A percentile compares a stretch with the other conserved stretches of the same genome.
These are phyloP conservation scores for Agrocybe chaxingu DNA, from an alignment of 768 basidiomycete genomes.

Conservation along the genomic window DNA sequence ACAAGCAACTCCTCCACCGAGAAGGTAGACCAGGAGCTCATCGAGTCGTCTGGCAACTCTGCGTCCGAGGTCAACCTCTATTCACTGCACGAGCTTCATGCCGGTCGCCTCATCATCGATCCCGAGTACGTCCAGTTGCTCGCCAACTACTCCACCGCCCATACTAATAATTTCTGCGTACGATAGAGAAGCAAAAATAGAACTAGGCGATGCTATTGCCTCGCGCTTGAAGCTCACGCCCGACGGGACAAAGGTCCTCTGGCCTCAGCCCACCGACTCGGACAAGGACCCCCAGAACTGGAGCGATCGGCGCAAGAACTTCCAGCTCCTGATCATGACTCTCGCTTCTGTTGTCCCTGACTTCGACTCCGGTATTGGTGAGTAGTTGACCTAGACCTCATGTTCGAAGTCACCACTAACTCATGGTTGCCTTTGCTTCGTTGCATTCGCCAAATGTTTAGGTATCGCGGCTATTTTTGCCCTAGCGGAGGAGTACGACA, in stretches of 20 bases:
- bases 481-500: constrained; percentile 51
- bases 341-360: constrained; percentile 66
- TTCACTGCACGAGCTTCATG: constrained; percentile 50
- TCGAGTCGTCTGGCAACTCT: constrained; percentile 12
- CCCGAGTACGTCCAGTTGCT: constrained; percentile 42
- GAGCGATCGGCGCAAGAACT: constrained; percentile 47
- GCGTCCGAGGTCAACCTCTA: constrained; percentile 28
- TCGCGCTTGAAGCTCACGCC: constrained; percentile 51
- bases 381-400: not conserved
- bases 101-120: constrained; percentile 61
- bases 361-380: constrained; percentile 64
- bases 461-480: constrained; percentile 64
- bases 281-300: constrained; percentile 69
- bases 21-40: constrained; percentile 17
- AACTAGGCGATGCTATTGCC: constrained; percentile 56
- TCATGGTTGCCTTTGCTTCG: not conserved
- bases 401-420: not conserved
- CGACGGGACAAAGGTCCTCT: constrained; percentile 59
- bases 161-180: not conserved
- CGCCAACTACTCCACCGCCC: not conserved
- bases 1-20: constrained; percentile 6
- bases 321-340: constrained; percentile 59
- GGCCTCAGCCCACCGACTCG: constrained; percentile 67
- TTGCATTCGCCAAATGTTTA: constrained; percentile 11
- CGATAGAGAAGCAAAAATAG: constrained; percentile 55